These are phyloP conservation scores for Fusarium subglutinans DNA, from an alignment of 2,329 filamentous ascomycete genomes.

Conservation along the genomic window DNA sequence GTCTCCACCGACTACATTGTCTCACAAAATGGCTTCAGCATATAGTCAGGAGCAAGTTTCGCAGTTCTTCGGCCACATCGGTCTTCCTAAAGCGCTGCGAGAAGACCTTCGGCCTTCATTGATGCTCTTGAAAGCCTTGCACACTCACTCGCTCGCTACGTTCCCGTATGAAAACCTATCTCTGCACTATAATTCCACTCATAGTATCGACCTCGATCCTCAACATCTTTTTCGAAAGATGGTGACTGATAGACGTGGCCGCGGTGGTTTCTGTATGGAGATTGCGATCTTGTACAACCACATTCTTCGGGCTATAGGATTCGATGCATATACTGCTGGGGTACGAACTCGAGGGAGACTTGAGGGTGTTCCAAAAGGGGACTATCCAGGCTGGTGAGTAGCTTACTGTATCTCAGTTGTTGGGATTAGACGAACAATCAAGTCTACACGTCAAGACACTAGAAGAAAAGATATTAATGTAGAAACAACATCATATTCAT, in stretches of 20 bases:
- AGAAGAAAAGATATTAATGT: too few species aligned
- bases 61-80: conserved; percentile 19
- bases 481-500: not conserved
- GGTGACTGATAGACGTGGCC: conserved; percentile 51
- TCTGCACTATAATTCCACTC: conserved; percentile 59
- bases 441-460: not conserved
- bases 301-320: conserved; percentile 60
- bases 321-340: conserved; percentile 64
- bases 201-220: conserved; percentile 55
- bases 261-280: conserved; percentile 71
- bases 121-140: conserved; percentile 25
- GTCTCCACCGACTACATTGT: not conserved
- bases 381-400: conserved; percentile 58
- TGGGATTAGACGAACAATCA: not conserved
- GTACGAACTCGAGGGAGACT: conserved; percentile 57
- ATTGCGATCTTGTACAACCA: conserved; percentile 64
- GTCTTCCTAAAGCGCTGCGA: conserved; percentile 10
- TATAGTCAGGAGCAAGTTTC: conserved; percentile 30
- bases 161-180: conserved; percentile 67
- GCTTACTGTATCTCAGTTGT: not conserved
- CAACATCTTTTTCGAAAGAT: conserved; percentile 60
- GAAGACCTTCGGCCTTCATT: conserved; percentile 9
- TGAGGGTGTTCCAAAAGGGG: conserved; percentile 51
- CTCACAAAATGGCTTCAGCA: conserved; percentile 19
- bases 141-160: conserved; percentile 39